A percentile compares a stretch with the other conserved stretches of the same genome.
phyloP scores from a whole-genome alignment of 2,329 filamentous ascomycete genomes.

The Emericellopsis cladophorae region DNA sequence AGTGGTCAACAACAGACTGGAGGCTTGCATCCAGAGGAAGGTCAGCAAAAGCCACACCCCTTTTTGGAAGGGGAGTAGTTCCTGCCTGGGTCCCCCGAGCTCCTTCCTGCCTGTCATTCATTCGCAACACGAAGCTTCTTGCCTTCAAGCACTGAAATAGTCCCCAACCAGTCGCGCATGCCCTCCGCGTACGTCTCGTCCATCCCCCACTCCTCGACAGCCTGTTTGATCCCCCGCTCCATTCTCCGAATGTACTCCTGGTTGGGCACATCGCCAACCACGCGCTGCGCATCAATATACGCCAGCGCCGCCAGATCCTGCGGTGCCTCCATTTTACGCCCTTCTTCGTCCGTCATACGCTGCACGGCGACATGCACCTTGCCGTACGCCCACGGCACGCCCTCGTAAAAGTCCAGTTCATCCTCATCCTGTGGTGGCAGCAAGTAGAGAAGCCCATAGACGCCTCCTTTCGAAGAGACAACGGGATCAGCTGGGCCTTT shows the following conservation, averaged over 20 bases:
- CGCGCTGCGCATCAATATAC: conserved; percentile 41
- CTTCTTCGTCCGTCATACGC: conserved; percentile 11
- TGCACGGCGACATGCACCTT: conserved; percentile 28
- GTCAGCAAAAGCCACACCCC: too few relatives aligned
- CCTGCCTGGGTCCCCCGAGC: too few relatives aligned
- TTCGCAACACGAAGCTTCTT: not conserved
- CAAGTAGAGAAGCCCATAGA: conserved; percentile 46
- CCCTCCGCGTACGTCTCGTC: conserved; percentile 39
- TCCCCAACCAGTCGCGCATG: conserved; percentile 16
- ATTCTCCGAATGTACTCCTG: conserved; percentile 51
- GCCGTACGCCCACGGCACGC: conserved; percentile 48
- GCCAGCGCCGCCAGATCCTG: conserved; percentile 31
- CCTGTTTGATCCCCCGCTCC: conserved; percentile 51
- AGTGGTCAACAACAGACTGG: too few relatives aligned
- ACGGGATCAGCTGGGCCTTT: not conserved
- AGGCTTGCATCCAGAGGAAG: too few relatives aligned
- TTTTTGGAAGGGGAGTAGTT: too few relatives aligned
- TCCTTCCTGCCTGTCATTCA: too few relatives aligned
- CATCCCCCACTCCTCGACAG: conserved; percentile 36
- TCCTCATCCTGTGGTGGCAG: conserved; percentile 36
- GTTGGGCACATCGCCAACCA: conserved; percentile 25
- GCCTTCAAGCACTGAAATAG: not conserved
- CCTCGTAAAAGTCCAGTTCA: conserved; percentile 43
- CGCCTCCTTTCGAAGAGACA: conserved; percentile 16
- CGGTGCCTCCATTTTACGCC: conserved; percentile 9